Conservation (phyloP, 768 basidiomycete species). For the Tylopilus cervinicoccineus region DNA sequence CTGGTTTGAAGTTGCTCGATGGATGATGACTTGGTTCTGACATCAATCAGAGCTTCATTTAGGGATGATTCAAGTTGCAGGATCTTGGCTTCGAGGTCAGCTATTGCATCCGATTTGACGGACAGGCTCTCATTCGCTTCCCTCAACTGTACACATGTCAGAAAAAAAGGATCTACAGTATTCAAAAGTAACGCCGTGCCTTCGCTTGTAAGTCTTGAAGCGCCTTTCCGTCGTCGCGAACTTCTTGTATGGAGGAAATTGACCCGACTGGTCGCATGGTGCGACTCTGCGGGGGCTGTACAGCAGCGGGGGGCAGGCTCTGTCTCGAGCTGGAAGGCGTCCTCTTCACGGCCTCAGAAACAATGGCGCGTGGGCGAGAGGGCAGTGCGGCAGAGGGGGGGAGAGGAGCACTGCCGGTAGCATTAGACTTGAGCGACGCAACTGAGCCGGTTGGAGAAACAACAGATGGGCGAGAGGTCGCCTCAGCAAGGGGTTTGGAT, state of each 20-base stretch:
- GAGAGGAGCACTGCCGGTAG: constrained; percentile 24
- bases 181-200: constrained; percentile 33
- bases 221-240: constrained; percentile 57
- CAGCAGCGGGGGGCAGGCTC: constrained; percentile 31
- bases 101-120: constrained; percentile 47
- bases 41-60: constrained; percentile 42
- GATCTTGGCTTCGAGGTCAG: constrained; percentile 52
- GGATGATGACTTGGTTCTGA: constrained; percentile 41
- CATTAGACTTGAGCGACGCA: constrained; percentile 43
- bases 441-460: constrained; percentile 54
- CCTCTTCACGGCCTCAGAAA: constrained; percentile 63
- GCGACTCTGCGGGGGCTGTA: constrained; percentile 33
- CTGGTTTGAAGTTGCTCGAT: constrained; percentile 47
- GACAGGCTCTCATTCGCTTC: constrained; percentile 52
- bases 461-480: constrained; percentile 43
- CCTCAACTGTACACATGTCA: constrained; percentile 44
- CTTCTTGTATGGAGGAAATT: constrained; percentile 71
- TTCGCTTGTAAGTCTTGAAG: constrained; percentile 57
- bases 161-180: not conserved
- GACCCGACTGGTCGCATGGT: constrained; percentile 51
- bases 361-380: constrained; percentile 58
- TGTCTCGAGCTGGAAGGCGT: constrained; percentile 40
- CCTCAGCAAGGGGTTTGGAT: constrained; percentile 20
- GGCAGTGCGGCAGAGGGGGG: constrained; percentile 23
- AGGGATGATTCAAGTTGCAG: constrained; percentile 48